These are phyloP conservation scores for Entomortierella parvispora DNA, from an alignment of 192 early-diverging fungal species.

Conservation along the genomic window DNA sequence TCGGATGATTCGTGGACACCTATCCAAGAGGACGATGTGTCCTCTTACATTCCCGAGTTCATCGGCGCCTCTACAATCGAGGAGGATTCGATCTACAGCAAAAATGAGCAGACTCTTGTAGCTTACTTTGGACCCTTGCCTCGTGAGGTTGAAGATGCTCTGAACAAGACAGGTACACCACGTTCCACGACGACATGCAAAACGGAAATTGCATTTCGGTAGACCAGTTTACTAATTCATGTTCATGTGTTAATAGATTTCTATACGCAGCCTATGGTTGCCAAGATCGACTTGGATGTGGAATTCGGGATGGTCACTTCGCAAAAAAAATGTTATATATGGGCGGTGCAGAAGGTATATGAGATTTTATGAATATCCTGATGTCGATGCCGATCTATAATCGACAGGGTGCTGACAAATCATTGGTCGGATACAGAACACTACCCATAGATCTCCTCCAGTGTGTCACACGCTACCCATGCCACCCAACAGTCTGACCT, in stretches of 20 bases:
- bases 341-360: constrained; percentile 52
- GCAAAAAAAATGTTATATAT: constrained; percentile 42
- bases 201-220: background rate
- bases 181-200: background rate
- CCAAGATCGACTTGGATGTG: constrained; percentile 45
- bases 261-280: constrained; percentile 33
- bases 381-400: background rate
- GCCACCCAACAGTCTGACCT: constrained; percentile 37
- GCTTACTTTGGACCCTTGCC: constrained; percentile 50
- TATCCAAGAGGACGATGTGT: background rate
- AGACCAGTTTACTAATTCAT: background rate
- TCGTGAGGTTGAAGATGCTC: constrained; percentile 35
- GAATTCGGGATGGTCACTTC: constrained; percentile 40
- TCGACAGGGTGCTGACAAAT: background rate
- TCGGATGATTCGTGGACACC: too few relatives aligned
- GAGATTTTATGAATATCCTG: too few relatives aligned
- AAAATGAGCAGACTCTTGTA: constrained; percentile 35
- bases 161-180: constrained; percentile 30
- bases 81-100: constrained; percentile 45
- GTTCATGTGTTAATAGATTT: constrained; percentile 18
- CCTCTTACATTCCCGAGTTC: background rate
- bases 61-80: constrained; percentile 8
- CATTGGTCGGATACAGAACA: constrained; percentile 5
- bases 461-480: constrained; percentile 42
- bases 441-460: constrained; percentile 34